Evolutionary conservation across 2,329 filamentous ascomycete species (phyloP).

Genomic region (Onygenales sp.): DNA sequence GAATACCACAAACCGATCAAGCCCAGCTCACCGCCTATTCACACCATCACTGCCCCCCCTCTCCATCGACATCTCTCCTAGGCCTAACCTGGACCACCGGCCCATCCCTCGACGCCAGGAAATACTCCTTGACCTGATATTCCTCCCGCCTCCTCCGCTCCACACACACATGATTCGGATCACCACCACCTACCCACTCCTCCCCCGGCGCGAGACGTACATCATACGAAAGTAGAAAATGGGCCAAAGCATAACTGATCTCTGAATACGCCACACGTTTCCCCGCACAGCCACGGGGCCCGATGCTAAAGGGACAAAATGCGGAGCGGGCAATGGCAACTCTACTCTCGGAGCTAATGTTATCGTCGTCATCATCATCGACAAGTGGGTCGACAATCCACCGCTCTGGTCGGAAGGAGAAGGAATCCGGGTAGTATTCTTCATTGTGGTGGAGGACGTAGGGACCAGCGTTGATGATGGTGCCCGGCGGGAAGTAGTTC

Average conservation of each 20-base stretch:
- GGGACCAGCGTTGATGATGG: conserved; percentile 20
- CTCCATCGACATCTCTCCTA: conserved; percentile 3
- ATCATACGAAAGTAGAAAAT: conserved; percentile 31
- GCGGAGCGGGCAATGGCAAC: conserved; percentile 38
- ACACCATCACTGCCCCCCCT: not conserved
- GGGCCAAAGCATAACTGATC: conserved; percentile 30
- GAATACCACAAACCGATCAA: not conserved
- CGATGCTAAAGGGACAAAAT: conserved; percentile 27
- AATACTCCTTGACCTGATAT: conserved; percentile 15
- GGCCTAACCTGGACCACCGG: conserved; percentile 22
- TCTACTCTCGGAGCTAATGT: conserved; percentile 8
- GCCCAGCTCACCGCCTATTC: not conserved
- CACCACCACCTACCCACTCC: conserved; percentile 5
- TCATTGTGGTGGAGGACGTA: conserved; percentile 27
- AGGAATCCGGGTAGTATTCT: conserved; percentile 23
- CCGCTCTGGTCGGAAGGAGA: conserved; percentile 24
- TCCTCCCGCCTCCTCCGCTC: conserved; percentile 14
- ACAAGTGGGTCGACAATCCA: conserved; percentile 20
- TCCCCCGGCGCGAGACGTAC: conserved; percentile 12
- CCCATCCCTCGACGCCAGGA: conserved; percentile 23
- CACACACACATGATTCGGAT: conserved; percentile 8
- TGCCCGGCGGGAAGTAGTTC: conserved; percentile 21
- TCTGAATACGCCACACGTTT: conserved; percentile 36
- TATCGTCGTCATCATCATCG: conserved; percentile 5
- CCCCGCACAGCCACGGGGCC: conserved; percentile 33